Evolutionary conservation across 225 moss, liverwort and hornwort genomes (phyloP).

Genomic region (Marchantia paleacea): DNA sequence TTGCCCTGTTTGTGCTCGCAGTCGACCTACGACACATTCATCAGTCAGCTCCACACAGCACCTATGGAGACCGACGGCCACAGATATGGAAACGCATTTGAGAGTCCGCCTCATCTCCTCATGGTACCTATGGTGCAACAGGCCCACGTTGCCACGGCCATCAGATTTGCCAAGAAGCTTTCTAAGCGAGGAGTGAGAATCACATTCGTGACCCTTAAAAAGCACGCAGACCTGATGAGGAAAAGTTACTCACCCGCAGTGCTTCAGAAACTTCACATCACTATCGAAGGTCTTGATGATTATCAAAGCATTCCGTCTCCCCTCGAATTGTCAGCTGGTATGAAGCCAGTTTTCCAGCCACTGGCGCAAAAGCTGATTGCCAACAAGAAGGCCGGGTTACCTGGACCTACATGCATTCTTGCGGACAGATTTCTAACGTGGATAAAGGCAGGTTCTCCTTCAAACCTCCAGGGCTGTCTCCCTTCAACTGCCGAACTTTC

Average conservation of each 20-base stretch:
- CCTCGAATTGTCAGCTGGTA: neutral
- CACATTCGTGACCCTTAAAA: neutral
- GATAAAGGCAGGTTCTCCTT: neutral
- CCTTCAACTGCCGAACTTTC: too few species aligned
- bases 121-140: neutral
- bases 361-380: neutral
- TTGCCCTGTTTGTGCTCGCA: too few species aligned
- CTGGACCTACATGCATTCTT: neutral
- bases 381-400: neutral
- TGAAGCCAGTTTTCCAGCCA: neutral
- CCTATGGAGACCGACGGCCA: too few species aligned
- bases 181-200: neutral
- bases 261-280: neutral
- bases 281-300: neutral
- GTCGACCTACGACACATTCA: too few species aligned
- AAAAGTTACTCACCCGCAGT: neutral
- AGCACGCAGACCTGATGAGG: neutral
- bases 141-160: neutral
- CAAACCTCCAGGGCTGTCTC: neutral
- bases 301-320: neutral
- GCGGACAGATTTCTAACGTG: neutral
- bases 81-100: too few species aligned
- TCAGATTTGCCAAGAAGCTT: conserved; percentile 6
- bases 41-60: too few species aligned
- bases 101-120: neutral